phyloP scores from a whole-genome alignment of 371 early-diverging fungal genomes.

The Apophysomyces variabilis region DNA sequence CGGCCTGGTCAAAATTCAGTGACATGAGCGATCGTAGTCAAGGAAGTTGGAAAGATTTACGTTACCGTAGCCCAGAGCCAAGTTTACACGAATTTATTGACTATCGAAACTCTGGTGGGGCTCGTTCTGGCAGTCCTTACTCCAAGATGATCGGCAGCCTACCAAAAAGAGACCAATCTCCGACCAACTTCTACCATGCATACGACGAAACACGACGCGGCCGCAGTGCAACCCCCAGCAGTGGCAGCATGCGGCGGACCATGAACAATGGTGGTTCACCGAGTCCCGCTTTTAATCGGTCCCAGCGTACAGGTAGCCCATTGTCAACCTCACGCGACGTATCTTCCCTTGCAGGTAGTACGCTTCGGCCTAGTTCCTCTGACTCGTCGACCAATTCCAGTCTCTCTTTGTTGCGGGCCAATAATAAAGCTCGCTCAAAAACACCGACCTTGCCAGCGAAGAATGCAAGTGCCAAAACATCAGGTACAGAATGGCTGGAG shows the following conservation, averaged over 20 bases:
- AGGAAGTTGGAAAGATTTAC: slow-evolving; percentile 36
- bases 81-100: slow-evolving; percentile 9
- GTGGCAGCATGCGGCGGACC: slow-evolving; percentile 11
- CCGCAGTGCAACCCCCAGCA: slow-evolving; percentile 34
- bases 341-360: background rate
- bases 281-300: slow-evolving; percentile 11
- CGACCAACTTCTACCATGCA: slow-evolving; percentile 5
- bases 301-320: slow-evolving; percentile 26
- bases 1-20: slow-evolving; percentile 18
- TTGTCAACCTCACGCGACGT: slow-evolving; percentile 20
- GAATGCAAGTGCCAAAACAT: slow-evolving; percentile 14
- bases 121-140: slow-evolving; percentile 8
- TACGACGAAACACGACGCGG: slow-evolving; percentile 18
- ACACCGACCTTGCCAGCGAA: slow-evolving; percentile 12
- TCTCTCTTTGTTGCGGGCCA: background rate
- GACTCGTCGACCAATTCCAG: slow-evolving; percentile 17
- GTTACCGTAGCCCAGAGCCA: slow-evolving; percentile 42
- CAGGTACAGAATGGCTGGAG: slow-evolving; percentile 14
- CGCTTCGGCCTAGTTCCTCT: slow-evolving; percentile 25
- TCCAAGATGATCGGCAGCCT: background rate
- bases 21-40: slow-evolving; percentile 19
- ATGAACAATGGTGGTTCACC: background rate
- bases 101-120: background rate
- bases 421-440: slow-evolving; percentile 12
- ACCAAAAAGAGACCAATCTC: slow-evolving; percentile 13